These are phyloP conservation scores for Phaeosphaeriaceae sp. DNA, from an alignment of 2,329 filamentous ascomycete species.

Conservation along the genomic window DNA sequence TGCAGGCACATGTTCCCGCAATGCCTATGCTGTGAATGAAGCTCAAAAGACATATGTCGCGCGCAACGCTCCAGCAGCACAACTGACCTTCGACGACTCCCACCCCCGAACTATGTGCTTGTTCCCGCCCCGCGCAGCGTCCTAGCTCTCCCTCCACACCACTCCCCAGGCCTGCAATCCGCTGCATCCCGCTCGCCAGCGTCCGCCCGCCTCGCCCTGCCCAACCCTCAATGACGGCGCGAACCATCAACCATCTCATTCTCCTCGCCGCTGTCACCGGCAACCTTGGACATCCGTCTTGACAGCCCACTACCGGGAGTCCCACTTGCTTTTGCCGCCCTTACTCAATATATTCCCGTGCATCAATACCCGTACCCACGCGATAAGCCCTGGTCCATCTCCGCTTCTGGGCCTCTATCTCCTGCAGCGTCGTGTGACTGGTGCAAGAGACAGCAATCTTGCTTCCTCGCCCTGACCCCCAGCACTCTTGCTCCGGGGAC, in stretches of 20 bases:
- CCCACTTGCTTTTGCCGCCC: conserved; percentile 26
- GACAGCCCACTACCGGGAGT: conserved; percentile 4
- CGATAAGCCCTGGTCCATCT: conserved; percentile 44
- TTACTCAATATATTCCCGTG: conserved; percentile 30
- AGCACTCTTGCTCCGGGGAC: conserved; percentile 27
- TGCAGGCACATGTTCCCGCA: conserved; percentile 41
- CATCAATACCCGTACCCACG: conserved; percentile 40
- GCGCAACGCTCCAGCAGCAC: conserved; percentile 27
- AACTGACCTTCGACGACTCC: conserved; percentile 19
- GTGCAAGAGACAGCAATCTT: conserved; percentile 25
- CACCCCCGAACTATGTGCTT: conserved; percentile 29
- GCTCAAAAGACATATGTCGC: conserved; percentile 39
- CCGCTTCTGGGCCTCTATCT: conserved; percentile 38
- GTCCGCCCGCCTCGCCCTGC: conserved; percentile 6
- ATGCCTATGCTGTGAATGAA: conserved; percentile 1
- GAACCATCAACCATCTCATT: conserved; percentile 51
- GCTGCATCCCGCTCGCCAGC: neutral
- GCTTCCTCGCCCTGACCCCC: conserved; percentile 19
- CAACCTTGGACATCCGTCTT: conserved; percentile 40
- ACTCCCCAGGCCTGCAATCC: conserved; percentile 15
- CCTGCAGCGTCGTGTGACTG: conserved; percentile 38
- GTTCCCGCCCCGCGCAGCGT: conserved; percentile 25
- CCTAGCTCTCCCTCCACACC: conserved; percentile 21
- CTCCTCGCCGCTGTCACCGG: conserved; percentile 50
- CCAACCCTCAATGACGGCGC: conserved; percentile 51